Evolutionary conservation across 148 eudicot genomes (phyloP), one percentile per base, ranked within the genome.

Genomic region (Rheum nobile): DNA sequence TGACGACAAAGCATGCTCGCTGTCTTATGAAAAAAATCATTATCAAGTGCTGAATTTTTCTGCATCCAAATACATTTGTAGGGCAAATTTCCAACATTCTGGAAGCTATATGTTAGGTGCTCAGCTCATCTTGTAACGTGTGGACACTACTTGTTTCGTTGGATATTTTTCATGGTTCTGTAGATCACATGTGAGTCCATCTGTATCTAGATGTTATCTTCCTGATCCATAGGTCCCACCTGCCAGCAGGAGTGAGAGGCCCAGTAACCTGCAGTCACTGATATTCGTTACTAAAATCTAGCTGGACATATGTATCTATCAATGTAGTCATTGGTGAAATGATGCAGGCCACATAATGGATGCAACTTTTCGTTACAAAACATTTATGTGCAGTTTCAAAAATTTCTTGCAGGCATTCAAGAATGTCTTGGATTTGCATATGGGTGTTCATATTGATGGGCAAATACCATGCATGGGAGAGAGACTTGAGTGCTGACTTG

Each of bases 381-480:
- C 13, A 17, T 22, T 21, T 1, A 38, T 71, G 29, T 38, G 31
- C 28, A 39, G 50, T 71, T 71, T 22, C 37, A 21, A 39, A 39
- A 22, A 8, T 38, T 74, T 84, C 74, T 77, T 54, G 70, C 90
- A 94, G 98, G 93, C 89, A 41, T 89, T 89, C 84, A 88, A 80
- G 86, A 89, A 89, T 17, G 91, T 88, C 73, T 81, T 94, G 85
- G 83, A 80, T 71, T 76, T 83, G 73, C 85, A 91, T 74, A 78
- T 91, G 83, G 95, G 97, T 74, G 71, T 82, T 43, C 76, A 80
- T 55, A 68, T 81, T 54, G 77, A 78, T 59, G 84, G 82, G 63
- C 78, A 80, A 75, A 79, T 74, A 68, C 79, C 74, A 67, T 77
- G 74, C 26, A 72, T 81, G 73, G 69, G 76, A 73, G 80, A 73